Percentiles rank a stretch among this genome's conserved stretches.
Conservation (phyloP, 352 stramenopile species). For the Phytophthora ohioensis region DNA sequence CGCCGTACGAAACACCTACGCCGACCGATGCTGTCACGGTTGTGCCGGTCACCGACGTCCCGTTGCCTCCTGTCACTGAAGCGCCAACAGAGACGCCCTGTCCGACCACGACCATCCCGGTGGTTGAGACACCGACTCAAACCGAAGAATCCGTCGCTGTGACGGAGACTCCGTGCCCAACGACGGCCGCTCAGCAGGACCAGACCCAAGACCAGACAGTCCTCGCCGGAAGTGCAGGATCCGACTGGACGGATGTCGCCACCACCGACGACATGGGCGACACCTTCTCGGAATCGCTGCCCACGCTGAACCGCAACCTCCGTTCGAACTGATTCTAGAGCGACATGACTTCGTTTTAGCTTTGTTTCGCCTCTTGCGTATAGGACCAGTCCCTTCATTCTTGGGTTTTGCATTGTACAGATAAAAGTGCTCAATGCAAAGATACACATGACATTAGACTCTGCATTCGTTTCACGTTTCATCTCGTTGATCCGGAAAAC, state of each 20-base stretch:
- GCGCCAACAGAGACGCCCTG: constrained; percentile 23
- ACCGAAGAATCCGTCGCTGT: constrained; percentile 2
- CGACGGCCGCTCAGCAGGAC: background rate
- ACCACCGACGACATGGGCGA: constrained; percentile 27
- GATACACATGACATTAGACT: constrained; percentile 13
- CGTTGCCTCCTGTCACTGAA: constrained; percentile 19
- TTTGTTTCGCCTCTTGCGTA: constrained; percentile 27
- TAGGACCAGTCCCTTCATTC: constrained; percentile 15
- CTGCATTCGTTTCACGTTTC: background rate
- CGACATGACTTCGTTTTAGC: constrained; percentile 14
- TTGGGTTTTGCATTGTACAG: constrained; percentile 31
- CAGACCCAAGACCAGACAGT: constrained; percentile 17
- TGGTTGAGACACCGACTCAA: constrained; percentile 1
- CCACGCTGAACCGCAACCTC: constrained; percentile 32
- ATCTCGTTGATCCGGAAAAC: too few species aligned
- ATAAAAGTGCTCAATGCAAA: constrained; percentile 37
- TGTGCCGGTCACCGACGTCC: constrained; percentile 19
- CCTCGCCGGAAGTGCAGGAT: background rate
- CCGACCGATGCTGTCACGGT: background rate
- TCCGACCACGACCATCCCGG: constrained; percentile 5
- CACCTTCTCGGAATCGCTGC: constrained; percentile 28
- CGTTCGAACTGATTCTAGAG: constrained; percentile 28
- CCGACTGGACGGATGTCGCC: background rate
- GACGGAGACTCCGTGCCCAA: constrained; percentile 21
- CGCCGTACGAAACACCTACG: constrained; percentile 12